Base-by-base conservation (phyloP, 163 green algal species). In the Scenedesmus sp. region DNA sequence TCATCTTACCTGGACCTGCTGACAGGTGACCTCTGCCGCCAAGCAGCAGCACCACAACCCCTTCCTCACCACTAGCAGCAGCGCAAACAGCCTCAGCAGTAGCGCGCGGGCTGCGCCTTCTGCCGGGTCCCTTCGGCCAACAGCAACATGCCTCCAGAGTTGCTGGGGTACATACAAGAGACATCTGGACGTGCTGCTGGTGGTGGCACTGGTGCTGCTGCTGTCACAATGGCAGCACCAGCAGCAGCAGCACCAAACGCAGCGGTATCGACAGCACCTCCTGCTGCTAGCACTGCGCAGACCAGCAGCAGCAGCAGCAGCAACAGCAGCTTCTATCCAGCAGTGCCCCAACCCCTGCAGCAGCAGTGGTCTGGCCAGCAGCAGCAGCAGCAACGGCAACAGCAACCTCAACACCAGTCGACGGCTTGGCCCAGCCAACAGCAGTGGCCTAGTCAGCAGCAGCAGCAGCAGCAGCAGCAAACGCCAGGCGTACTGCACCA, bases 1-100 rank as follows among this genome's bases (percentile, higher is more conserved):
- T 49, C 18, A 24, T 65, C 42, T n/a, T 91, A 91, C 35, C 40
- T 91, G 16, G 86, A 91, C 49, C 35, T 91, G 24, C 26, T 91
- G 37, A 91, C 76, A 0, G 86, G 86, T 26, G 86, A 91, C 56
- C 33, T 2, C 49, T 91, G 5, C 44, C 86, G 9, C 1, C 20
- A 16, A 86, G 37, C 42, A 86, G 49, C 51, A 44, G 73, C 56
- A 85, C 46, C n/a, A 35, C 37, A 90, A 90, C 72, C 86, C 86
- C 33, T 90, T 90, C 46, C 16, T 73, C 9, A 59, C 26, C 9
- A 80, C 20, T 56, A 68, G 87, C 86, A 90, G 65, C 73, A 90
- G 73, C 37, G 7, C 9, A 26, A 44, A 3, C 49, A 73, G n/a
- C 12, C 40, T 20, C 15, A 40, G n/a, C 30, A 46, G 37, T 7